Percentiles rank a stretch among this genome's conserved stretches.
phyloP scores from a whole-genome alignment of 2,329 filamentous ascomycete genomes.

The Diplodia mutila region DNA sequence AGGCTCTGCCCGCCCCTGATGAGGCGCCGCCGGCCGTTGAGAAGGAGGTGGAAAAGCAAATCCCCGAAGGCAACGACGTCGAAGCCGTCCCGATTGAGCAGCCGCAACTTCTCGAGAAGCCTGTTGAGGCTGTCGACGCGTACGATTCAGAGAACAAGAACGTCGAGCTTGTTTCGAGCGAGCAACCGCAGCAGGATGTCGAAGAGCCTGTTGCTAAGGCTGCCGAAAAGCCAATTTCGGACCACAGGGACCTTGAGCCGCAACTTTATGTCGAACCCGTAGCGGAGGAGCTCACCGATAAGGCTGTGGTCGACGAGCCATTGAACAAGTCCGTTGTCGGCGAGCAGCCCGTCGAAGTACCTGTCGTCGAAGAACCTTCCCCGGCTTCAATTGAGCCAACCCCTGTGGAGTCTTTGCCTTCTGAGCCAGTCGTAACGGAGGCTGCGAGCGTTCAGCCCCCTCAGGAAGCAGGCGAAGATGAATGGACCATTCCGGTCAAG shows the following conservation, averaged over 20 bases:
- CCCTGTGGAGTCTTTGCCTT: background rate
- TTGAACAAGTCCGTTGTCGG: background rate
- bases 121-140: background rate
- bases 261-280: background rate
- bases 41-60: background rate
- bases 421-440: background rate
- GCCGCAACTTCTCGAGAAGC: background rate
- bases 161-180: background rate
- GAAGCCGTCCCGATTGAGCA: background rate
- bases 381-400: background rate
- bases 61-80: background rate
- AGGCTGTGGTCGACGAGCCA: background rate
- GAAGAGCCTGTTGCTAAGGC: background rate
- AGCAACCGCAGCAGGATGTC: background rate
- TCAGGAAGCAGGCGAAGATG: slow-evolving; percentile 20
- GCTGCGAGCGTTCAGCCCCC: slow-evolving; percentile 13
- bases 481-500: slow-evolving; percentile 22
- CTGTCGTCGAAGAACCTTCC: background rate
- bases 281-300: background rate
- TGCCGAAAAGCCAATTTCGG: background rate
- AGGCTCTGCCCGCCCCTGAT: background rate
- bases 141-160: background rate
- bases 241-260: background rate
- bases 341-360: background rate
- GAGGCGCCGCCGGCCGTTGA: slow-evolving; percentile 2